Conservation (phyloP, 768 basidiomycete genomes). For the Brasilioporus rufonigricans region DNA sequence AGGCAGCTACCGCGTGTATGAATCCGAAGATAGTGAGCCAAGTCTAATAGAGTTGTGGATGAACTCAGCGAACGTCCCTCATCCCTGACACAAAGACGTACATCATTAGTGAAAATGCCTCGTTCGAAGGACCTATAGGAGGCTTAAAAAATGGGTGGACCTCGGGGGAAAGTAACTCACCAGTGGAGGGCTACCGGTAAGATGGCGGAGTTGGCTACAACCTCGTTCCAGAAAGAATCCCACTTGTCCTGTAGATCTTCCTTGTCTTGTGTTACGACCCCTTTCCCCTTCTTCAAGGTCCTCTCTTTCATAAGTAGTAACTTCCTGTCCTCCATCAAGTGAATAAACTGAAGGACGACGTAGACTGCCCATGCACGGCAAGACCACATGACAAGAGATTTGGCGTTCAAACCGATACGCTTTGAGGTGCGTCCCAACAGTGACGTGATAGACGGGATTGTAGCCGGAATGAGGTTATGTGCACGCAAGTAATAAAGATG, state of each 20-base stretch:
- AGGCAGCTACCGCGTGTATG: constrained; percentile 55
- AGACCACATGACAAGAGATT: constrained; percentile 63
- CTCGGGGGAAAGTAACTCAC: constrained; percentile 38
- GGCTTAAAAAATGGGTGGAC: not conserved
- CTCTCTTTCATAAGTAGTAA: constrained; percentile 55
- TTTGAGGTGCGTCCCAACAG: constrained; percentile 42
- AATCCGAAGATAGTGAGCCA: constrained; percentile 43
- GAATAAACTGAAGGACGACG: constrained; percentile 71
- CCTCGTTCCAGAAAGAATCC: constrained; percentile 69
- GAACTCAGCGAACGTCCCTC: constrained; percentile 2
- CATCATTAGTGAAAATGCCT: constrained; percentile 66
- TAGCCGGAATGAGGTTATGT: constrained; percentile 58
- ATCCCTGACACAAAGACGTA: constrained; percentile 30
- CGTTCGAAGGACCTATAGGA: constrained; percentile 59
- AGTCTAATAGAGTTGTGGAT: constrained; percentile 32
- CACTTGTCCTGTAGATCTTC: constrained; percentile 56
- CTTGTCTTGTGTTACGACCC: constrained; percentile 49
- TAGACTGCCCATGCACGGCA: constrained; percentile 82
- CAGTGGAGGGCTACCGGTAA: constrained; percentile 86
- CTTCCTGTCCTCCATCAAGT: constrained; percentile 65
- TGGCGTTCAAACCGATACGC: constrained; percentile 43
- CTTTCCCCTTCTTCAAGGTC: constrained; percentile 57
- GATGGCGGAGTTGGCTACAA: constrained; percentile 70
- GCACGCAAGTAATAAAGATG: constrained; percentile 67
- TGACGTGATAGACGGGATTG: constrained; percentile 45